These are phyloP conservation scores for Euptelea pleiosperma DNA, from an alignment of 164 flowering plant genomes.

Conservation along the genomic window DNA sequence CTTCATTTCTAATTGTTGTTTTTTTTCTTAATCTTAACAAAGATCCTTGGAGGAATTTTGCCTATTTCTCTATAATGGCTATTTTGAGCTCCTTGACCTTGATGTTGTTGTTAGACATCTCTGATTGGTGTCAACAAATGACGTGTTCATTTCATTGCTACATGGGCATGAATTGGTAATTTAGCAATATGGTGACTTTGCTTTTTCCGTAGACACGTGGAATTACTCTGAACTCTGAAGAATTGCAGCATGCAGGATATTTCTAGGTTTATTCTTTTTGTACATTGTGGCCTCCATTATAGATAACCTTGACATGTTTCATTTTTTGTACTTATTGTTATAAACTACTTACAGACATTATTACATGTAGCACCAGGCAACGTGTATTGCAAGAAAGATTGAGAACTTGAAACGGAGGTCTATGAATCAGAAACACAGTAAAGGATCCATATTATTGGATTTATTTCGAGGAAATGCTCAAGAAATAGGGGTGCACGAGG, in stretches of 20 bases:
- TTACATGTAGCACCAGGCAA: constrained; percentile 45
- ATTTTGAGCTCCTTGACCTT: too few species aligned
- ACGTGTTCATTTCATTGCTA: too few species aligned
- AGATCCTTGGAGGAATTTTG: too few species aligned
- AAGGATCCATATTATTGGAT: constrained; percentile 20
- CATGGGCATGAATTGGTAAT: too few species aligned
- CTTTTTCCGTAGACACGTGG: too few species aligned
- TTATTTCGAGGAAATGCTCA: constrained; percentile 21
- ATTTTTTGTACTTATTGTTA: background rate
- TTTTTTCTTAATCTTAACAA: too few species aligned
- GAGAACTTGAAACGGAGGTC: constrained; percentile 35
- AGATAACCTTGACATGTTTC: background rate
- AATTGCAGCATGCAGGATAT: background rate
- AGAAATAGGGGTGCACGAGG: constrained; percentile 36
- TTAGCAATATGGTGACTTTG: too few species aligned
- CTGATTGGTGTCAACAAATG: too few species aligned
- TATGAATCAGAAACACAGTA: constrained; percentile 17
- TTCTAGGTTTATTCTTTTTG: background rate
- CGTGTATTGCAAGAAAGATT: constrained; percentile 38
- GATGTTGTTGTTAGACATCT: too few species aligned
- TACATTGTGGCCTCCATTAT: background rate
- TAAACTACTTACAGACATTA: constrained; percentile 3
- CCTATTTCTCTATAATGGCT: too few species aligned
- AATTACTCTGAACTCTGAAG: too few species aligned
- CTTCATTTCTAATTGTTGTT: too few species aligned